Evolutionary conservation across 306 rosid species (phyloP).

Genomic region (Glycyrrhiza uralensis): DNA sequence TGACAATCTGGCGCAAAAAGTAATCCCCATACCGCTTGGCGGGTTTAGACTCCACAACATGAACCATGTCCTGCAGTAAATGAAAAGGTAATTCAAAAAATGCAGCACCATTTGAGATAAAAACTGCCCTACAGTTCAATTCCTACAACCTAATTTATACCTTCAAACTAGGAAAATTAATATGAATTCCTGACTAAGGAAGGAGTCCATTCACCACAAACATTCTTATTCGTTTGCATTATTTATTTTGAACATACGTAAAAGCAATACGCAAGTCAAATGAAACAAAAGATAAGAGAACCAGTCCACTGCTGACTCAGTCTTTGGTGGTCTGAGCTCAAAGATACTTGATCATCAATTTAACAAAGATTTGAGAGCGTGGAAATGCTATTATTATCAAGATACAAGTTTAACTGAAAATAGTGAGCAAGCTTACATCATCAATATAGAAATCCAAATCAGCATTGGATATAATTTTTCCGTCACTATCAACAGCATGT

Average conservation of each 20-base stretch:
- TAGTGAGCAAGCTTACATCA: slow-evolving; percentile 51
- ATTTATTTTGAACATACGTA: not conserved
- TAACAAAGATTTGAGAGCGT: not conserved
- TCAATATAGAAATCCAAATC: slow-evolving; percentile 86
- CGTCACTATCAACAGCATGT: slow-evolving; percentile 77
- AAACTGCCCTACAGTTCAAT: not conserved
- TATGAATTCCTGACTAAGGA: not conserved
- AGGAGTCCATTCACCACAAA: slow-evolving; percentile 1
- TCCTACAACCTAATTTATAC: not conserved
- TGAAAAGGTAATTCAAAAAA: not conserved
- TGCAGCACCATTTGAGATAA: not conserved
- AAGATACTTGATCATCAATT: not conserved
- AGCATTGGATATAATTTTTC: slow-evolving; percentile 78
- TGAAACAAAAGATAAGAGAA: not conserved
- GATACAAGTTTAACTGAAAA: not conserved
- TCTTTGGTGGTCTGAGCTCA: not conserved
- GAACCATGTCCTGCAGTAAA: slow-evolving; percentile 65
- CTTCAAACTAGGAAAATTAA: not conserved
- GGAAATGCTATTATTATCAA: not conserved
- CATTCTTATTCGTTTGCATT: not conserved
- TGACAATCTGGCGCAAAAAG: slow-evolving; percentile 85
- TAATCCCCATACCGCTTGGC: slow-evolving; percentile 78
- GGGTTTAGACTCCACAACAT: slow-evolving; percentile 69
- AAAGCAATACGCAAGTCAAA: not conserved
- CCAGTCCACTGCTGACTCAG: not conserved